Conservation (phyloP, 2,329 filamentous ascomycete species). For the Diaporthe ilicicola region DNA sequence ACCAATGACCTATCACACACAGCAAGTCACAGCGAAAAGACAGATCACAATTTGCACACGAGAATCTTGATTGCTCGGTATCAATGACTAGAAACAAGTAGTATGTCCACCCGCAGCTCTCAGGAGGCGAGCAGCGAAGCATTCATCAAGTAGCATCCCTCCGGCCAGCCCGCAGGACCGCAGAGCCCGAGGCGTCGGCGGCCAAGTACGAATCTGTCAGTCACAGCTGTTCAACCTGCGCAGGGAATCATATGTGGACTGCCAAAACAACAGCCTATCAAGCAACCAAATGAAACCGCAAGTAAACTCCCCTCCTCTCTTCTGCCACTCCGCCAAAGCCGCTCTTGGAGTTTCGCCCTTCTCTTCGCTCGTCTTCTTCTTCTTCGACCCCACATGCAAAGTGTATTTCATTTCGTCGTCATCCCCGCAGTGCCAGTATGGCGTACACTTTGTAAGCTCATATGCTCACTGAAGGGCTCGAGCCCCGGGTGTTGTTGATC, state of each 20-base stretch:
- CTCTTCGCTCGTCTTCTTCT: background rate
- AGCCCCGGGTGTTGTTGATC: no score
- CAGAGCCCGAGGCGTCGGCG: background rate
- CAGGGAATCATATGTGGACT: conserved; percentile 8
- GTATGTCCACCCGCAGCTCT: background rate
- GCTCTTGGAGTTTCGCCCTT: background rate
- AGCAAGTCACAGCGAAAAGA: no score
- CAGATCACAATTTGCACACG: background rate
- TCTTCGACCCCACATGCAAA: background rate
- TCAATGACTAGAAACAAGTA: conserved; percentile 5
- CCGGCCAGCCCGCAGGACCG: background rate
- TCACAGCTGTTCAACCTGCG: background rate
- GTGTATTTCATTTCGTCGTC: conserved; percentile 16
- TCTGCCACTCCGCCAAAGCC: no score
- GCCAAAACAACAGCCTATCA: background rate
- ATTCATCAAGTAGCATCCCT: background rate
- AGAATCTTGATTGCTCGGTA: conserved; percentile 11
- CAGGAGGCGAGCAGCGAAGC: background rate
- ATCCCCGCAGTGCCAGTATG: background rate
- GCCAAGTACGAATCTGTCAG: background rate
- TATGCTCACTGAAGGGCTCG: background rate
- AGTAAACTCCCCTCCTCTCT: background rate
- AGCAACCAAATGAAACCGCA: background rate
- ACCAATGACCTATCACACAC: no score
- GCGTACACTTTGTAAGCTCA: no score